These are phyloP conservation scores for Rhododendron griersonianum DNA, from an alignment of 148 eudicot genomes.

Conservation along the genomic window DNA sequence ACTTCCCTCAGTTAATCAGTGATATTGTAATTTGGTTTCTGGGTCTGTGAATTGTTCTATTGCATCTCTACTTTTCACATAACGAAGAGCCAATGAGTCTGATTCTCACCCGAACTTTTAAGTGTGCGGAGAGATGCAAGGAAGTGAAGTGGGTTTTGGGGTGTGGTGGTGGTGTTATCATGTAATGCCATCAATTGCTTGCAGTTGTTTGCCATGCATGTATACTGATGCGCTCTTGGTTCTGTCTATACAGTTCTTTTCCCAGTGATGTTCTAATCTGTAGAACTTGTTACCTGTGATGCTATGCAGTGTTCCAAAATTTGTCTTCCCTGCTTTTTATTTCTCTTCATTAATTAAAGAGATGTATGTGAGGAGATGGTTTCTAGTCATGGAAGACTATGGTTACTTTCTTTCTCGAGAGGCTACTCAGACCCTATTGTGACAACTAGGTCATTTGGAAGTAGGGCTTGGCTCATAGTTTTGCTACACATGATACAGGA, in stretches of 20 bases:
- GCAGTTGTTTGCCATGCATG: neutral
- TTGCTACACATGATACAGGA: neutral
- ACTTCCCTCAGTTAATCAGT: neutral
- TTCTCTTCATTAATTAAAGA: neutral
- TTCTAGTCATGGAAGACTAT: neutral
- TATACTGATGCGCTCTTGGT: neutral
- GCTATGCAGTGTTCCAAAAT: neutral
- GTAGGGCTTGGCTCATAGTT: neutral
- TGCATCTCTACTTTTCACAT: neutral
- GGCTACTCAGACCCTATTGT: neutral
- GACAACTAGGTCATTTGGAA: neutral
- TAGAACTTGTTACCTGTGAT: neutral
- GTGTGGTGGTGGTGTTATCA: neutral
- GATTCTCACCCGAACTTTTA: neutral
- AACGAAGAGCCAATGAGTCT: neutral
- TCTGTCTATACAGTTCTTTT: neutral
- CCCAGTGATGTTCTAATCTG: neutral
- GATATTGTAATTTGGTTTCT: neutral
- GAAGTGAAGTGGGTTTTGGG: neutral
- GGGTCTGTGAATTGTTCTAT: neutral
- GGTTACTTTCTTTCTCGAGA: neutral
- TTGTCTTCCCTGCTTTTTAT: neutral
- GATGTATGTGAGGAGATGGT: neutral
- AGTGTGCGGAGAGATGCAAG: neutral
- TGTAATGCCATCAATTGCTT: neutral